Evolutionary conservation across 352 stramenopile genomes (phyloP), one percentile per base, ranked within the genome.

Genomic region (Phytophthora constricta): DNA sequence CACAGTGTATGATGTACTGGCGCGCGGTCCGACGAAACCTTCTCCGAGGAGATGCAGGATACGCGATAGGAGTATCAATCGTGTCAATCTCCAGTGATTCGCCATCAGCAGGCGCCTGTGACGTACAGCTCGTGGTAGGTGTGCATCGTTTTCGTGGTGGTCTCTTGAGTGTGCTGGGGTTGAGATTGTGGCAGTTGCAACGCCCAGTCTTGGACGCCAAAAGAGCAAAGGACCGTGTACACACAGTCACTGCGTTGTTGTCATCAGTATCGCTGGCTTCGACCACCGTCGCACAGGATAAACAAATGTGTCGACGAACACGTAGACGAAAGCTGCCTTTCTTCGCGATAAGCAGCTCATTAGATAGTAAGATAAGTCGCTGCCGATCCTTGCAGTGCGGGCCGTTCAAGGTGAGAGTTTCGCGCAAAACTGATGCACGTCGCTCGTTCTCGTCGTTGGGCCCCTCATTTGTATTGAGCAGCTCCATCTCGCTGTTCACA

Each of bases 341-440:
- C 61, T 86, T 89, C 39, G 78, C 77, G 59, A 92, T 87, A 45
- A 92, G 50, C 11, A 92, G 60, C 53, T 80, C 79, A 20, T 92
- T 82, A 13, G 84, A 92, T 5, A 92, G 67, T 53, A 92, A 37
- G 16, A 92, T 80, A 26, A 92, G 66, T 8, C 70, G 78, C 41
- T 78, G 46, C 17, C 66, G 72, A 37, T 88, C 81, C 22, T 65
- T 70, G 48, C 41, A 49, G 25, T 56, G 42, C 26, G 53, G 52
- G 25, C 59, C 47, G 20, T 42, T 68, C 2, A 56, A 61, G 31
- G 45, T 76, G 53, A 74, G 66, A 27, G 60, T 73, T 33, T 74
- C 65, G 22, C 65, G 54, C 45, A 74, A 46, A 19, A 28, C 60
- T 14, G 41, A 66, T 3, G 59, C 68, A 7, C 64, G 51, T 19